These are phyloP conservation scores for Ophiocordyceps sinensis DNA, from an alignment of 2,329 filamentous ascomycete species.

Conservation along the genomic window DNA sequence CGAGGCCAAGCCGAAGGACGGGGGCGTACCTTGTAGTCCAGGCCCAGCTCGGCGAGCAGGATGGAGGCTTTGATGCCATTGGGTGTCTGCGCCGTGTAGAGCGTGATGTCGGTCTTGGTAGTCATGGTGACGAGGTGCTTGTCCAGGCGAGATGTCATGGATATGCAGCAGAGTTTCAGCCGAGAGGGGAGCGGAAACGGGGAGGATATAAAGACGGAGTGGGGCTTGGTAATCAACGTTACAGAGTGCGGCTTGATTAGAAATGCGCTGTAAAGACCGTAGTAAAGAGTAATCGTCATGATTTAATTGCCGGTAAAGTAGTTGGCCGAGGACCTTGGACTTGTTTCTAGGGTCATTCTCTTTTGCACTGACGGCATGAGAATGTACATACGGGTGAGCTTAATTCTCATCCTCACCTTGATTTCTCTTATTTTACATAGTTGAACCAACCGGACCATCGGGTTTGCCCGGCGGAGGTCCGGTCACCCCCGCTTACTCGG, in stretches of 20 bases:
- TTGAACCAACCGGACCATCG: too few relatives aligned
- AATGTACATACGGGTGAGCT: too few relatives aligned
- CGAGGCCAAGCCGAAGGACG: not conserved
- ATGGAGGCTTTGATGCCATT: constrained; percentile 89
- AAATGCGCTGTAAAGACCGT: too few relatives aligned
- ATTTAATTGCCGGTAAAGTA: constrained; percentile 7
- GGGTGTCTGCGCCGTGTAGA: constrained; percentile 73
- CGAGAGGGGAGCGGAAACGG: not conserved
- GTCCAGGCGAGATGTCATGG: not conserved
- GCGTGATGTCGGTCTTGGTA: constrained; percentile 48
- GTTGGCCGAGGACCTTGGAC: constrained; percentile 6
- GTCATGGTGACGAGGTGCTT: not conserved
- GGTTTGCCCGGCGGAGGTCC: too few relatives aligned
- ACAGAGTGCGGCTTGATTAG: not conserved
- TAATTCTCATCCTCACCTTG: too few relatives aligned
- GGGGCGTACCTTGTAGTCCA: constrained; percentile 61
- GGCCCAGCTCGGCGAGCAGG: constrained; percentile 67
- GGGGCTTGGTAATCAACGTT: too few relatives aligned
- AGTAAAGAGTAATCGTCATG: too few relatives aligned
- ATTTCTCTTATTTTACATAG: too few relatives aligned
- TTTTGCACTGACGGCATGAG: constrained; percentile 2
- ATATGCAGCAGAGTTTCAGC: not conserved
- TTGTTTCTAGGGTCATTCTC: constrained; percentile 2
- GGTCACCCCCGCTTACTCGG: too few relatives aligned
- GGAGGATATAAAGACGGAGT: not conserved